Base-by-base conservation (phyloP, 2,329 filamentous ascomycete species). In the Cadophora malorum region DNA sequence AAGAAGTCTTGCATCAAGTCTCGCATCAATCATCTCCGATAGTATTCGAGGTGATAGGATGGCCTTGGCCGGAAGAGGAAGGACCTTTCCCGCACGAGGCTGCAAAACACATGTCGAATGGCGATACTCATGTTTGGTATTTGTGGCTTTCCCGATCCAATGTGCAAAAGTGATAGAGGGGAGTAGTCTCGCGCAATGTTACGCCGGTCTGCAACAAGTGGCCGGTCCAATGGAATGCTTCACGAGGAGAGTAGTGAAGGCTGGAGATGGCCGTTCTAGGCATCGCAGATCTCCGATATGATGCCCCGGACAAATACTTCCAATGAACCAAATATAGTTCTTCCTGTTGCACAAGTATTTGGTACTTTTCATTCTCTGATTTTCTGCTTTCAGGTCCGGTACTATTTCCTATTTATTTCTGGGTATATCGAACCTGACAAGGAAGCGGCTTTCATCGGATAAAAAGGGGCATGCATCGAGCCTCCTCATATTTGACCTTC, bases 41-140 rank as follows among this genome's bases (percentile, higher is more conserved):
- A 12, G 12, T 53, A 14, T 28, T 16, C 28, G 10, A 14, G 25
- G 16, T 10, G 50, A 28, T 14, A 10, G 4, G 14, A 14, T 12
- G 23, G 23, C 14, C 23, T 31, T 31, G 50, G 14, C 50, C 28
- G 14, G 12, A 53, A 53, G 10, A 53, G 50, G 50, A 53, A 53
- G 50, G 50, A 28, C 23, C 12, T 28, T 28, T 53, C 23, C 10
- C 23, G 14, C 23, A 16, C 50, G 23, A 53, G 50, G 50, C 23
- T 53, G 50, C 23, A 23, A 28, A 31, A 28, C 50, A 53, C 50
- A 53, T 53, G 50, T 53, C 50, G 23, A 53, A 25, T 53, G 50
- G 25, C 50, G 23, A 28, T 16, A 28, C 25, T 10, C n/a, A 31
- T 31, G 4, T 28, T 19, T 53, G 19, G 23, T 28, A 28, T 23